phyloP scores from a whole-genome alignment of 345 rosid genomes.

The Gossypium anomalum region DNA sequence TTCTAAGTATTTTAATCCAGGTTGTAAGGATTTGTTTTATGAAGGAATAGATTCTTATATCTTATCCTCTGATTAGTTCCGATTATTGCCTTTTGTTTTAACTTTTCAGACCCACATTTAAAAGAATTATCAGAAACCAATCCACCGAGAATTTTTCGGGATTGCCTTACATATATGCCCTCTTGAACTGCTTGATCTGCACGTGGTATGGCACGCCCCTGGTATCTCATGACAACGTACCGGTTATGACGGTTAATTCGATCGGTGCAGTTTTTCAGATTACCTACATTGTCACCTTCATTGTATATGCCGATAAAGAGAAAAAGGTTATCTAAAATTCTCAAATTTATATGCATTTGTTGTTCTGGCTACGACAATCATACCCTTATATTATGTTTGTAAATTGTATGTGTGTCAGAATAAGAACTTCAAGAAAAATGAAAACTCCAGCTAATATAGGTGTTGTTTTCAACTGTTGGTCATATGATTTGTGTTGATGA shows the following conservation, averaged over 20 bases:
- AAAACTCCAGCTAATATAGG: background rate
- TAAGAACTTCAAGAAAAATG: background rate
- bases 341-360: slow-evolving; percentile 4
- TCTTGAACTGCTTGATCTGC: slow-evolving; percentile 78
- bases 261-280: slow-evolving; percentile 69
- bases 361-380: background rate
- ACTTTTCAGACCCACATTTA: slow-evolving; percentile 68
- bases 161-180: slow-evolving; percentile 75
- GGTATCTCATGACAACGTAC: slow-evolving; percentile 47
- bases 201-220: slow-evolving; percentile 81
- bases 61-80: slow-evolving; percentile 10
- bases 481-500: slow-evolving; percentile 17
- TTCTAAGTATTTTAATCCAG: background rate
- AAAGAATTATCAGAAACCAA: slow-evolving; percentile 70
- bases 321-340: slow-evolving; percentile 43
- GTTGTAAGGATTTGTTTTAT: background rate
- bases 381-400: background rate
- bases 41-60: background rate
- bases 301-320: slow-evolving; percentile 45
- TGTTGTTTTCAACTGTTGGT: background rate
- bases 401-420: background rate
- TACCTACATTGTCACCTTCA: slow-evolving; percentile 54
- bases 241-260: slow-evolving; percentile 73
- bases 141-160: slow-evolving; percentile 82
- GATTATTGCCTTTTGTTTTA: slow-evolving; percentile 15